phyloP scores from a whole-genome alignment of 1,284 basidiomycete genomes.

The Exobasidium rhododendri region DNA sequence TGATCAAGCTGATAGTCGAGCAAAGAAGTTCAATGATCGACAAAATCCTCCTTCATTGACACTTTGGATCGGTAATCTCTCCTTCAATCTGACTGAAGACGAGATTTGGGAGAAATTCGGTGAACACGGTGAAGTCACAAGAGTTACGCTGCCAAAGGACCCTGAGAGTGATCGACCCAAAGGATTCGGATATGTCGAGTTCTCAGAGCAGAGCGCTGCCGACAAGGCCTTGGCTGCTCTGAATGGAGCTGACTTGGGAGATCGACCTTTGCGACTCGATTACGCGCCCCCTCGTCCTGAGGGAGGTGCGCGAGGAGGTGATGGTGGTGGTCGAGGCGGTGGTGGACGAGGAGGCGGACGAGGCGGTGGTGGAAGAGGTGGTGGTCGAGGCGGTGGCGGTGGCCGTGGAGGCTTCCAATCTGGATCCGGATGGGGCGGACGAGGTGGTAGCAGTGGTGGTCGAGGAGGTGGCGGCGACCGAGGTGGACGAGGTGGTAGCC shows the following conservation, averaged over 20 bases:
- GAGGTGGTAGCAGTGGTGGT: slow-evolving; percentile 13
- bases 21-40: slow-evolving; percentile 65
- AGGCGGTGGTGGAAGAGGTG: slow-evolving; percentile 5
- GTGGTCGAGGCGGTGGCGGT: slow-evolving; percentile 10
- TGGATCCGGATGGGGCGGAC: slow-evolving; percentile 11
- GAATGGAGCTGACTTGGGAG: slow-evolving; percentile 75
- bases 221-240: slow-evolving; percentile 72
- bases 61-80: slow-evolving; percentile 87
- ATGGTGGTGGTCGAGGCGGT: slow-evolving; percentile 8
- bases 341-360: slow-evolving; percentile 19
- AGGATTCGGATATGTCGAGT: slow-evolving; percentile 97
- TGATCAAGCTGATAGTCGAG: slow-evolving; percentile 68
- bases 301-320: slow-evolving; percentile 58
- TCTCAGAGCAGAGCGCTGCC: slow-evolving; percentile 74
- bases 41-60: slow-evolving; percentile 68
- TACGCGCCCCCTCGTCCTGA: slow-evolving; percentile 74
- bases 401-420: slow-evolving; percentile 7
- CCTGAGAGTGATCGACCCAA: slow-evolving; percentile 85
- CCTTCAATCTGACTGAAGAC: slow-evolving; percentile 78
- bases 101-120: slow-evolving; percentile 85
- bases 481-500: slow-evolving; percentile 15
- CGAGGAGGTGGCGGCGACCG: slow-evolving; percentile 11
- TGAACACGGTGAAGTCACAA: slow-evolving; percentile 83
- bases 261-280: slow-evolving; percentile 78
- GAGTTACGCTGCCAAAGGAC: slow-evolving; percentile 87